phyloP scores from a whole-genome alignment of 495 filamentous ascomycete species.

The Pseudomonodictys pantanalensis region DNA sequence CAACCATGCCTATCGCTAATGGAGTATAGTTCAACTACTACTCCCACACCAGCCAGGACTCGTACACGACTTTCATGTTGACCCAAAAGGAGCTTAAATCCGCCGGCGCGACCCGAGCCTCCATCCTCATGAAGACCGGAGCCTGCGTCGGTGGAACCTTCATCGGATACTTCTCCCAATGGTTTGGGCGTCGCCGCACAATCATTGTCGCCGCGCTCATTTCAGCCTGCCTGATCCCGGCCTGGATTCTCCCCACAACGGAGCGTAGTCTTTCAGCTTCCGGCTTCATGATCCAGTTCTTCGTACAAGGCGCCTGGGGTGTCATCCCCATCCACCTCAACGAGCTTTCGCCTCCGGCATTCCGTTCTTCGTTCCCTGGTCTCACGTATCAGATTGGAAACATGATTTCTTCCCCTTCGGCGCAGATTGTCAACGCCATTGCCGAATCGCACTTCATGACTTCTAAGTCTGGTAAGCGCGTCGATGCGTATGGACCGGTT shows the following conservation, averaged over 20 bases:
- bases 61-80: constrained; percentile 73
- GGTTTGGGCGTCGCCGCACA: constrained; percentile 63
- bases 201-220: constrained; percentile 61
- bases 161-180: constrained; percentile 69
- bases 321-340: constrained; percentile 77
- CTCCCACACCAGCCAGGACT: constrained; percentile 68
- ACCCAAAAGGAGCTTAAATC: constrained; percentile 64
- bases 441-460: constrained; percentile 55
- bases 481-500: constrained; percentile 64
- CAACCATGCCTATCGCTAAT: neutral
- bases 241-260: constrained; percentile 64
- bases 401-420: constrained; percentile 69
- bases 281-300: constrained; percentile 77
- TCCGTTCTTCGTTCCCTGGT: constrained; percentile 67
- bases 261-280: constrained; percentile 59
- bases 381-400: constrained; percentile 71
- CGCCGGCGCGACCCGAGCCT: constrained; percentile 59
- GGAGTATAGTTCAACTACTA: constrained; percentile 52
- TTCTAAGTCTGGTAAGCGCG: constrained; percentile 47
- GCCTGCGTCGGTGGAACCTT: constrained; percentile 72
- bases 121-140: constrained; percentile 70
- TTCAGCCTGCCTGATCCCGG: constrained; percentile 60
- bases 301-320: constrained; percentile 74
- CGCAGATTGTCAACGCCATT: constrained; percentile 69
- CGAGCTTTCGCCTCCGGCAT: constrained; percentile 70